These are phyloP conservation scores for Xylogone sp. DNA, from an alignment of 2,329 filamentous ascomycete species.

Conservation along the genomic window DNA sequence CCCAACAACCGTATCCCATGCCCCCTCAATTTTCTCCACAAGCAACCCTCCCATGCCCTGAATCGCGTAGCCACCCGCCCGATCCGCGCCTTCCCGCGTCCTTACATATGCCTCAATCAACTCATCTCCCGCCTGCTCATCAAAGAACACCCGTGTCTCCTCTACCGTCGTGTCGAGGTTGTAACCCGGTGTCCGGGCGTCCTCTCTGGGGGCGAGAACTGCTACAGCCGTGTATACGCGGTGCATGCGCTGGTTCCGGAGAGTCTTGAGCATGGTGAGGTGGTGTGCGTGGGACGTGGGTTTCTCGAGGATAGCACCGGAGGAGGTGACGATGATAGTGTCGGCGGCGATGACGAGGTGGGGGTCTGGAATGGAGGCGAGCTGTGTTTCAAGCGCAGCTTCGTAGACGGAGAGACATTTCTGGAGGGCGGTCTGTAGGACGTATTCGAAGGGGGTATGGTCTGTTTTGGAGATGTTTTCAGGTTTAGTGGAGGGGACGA, in stretches of 20 bases:
- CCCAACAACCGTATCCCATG: conserved; percentile 91
- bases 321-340: conserved; percentile 76
- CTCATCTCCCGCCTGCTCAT: conserved; percentile 70
- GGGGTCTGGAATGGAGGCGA: conserved; percentile 54
- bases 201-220: conserved; percentile 76
- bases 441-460: conserved; percentile 84
- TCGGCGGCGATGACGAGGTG: conserved; percentile 86
- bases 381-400: conserved; percentile 33
- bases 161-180: conserved; percentile 76
- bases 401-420: conserved; percentile 72
- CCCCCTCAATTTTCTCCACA: conserved; percentile 84
- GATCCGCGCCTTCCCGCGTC: conserved; percentile 52
- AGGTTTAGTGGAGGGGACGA: conserved; percentile 76
- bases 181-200: conserved; percentile 82
- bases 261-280: conserved; percentile 73
- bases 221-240: conserved; percentile 84
- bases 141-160: conserved; percentile 89
- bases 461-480: conserved; percentile 78
- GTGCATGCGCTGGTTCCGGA: conserved; percentile 75
- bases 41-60: conserved; percentile 85
- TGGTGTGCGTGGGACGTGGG: conserved; percentile 79
- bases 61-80: conserved; percentile 62
- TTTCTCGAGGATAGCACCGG: conserved; percentile 85
- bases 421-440: conserved; percentile 76
- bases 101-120: conserved; percentile 71